phyloP scores from a whole-genome alignment of 2,329 filamentous ascomycete species.

The Colletotrichum sojae region DNA sequence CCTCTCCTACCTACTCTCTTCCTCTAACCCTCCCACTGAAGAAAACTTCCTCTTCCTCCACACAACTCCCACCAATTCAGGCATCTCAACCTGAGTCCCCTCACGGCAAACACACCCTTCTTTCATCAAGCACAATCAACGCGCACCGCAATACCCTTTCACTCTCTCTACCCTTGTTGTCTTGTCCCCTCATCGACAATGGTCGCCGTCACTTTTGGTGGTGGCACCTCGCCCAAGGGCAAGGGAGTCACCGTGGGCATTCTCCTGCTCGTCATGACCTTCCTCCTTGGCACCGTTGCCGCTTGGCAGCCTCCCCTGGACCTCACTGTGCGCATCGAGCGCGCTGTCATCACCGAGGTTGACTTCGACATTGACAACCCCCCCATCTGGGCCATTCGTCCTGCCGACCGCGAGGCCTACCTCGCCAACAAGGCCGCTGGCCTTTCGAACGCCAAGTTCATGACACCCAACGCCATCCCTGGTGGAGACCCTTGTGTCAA shows the following conservation, averaged over 20 bases:
- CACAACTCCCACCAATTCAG: neutral
- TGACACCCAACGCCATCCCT: too few relatives aligned
- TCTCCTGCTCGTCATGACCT: neutral
- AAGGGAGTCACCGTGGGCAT: neutral
- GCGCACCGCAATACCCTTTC: neutral
- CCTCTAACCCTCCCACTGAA: neutral
- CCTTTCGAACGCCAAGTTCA: neutral
- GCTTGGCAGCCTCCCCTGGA: neutral
- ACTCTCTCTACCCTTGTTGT: neutral
- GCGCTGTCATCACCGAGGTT: neutral
- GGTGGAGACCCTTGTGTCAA: constrained; percentile 1
- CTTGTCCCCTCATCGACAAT: neutral
- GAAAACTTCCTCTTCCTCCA: neutral
- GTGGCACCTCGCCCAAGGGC: neutral
- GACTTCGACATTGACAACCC: constrained; percentile 11
- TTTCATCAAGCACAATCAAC: neutral
- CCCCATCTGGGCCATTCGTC: constrained; percentile 25
- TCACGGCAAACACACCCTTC: too few relatives aligned
- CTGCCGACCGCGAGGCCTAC: neutral
- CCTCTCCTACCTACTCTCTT: too few relatives aligned
- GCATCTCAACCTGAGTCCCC: constrained; percentile 1
- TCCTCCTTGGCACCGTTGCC: constrained; percentile 1
- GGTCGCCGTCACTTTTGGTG: neutral
- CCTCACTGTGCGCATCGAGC: constrained; percentile 9
- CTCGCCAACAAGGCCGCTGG: neutral